Evolutionary conservation across 1,139 yeast genomes (phyloP), one percentile per base, ranked within the genome.

Genomic region (Saccharomycopsis phalli): DNA sequence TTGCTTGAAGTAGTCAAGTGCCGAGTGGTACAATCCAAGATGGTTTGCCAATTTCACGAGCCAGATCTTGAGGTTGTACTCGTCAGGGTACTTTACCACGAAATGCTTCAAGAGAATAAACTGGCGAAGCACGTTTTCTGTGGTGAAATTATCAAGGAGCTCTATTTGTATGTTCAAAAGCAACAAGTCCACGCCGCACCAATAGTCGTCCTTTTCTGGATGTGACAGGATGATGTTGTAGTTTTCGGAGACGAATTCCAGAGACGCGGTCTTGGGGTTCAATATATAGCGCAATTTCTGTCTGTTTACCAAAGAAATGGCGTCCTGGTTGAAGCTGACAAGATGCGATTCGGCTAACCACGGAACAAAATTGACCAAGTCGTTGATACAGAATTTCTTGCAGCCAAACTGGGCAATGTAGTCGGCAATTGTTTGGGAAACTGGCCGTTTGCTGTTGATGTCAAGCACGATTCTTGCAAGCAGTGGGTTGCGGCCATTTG

Each of bases 41-140:
- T 69, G 60, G 13, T 73, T 64, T 55, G 83, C 82, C 3, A 86
- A 56, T 30, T 75, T 69, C 41, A 83, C 66, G 33, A 87, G 62
- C 91, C 94, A 83, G 14, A 82, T 59, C 42, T 77, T 69, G 18
- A 81, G 60, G 52, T 71, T 74, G 52, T 76, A 81, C 54, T 84
- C 87, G 48, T 77, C 72, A 23, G 68, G 66, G 53, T 84, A 93
- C 7, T 59, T 53, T 4, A 54, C 35, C 1, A 68, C 55, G 0
- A 76, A 68, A 10, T 62, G 53, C 50, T 77, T 80, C 6, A 86
- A 60, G 46, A 58, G 65, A 18, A 48, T 51, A 34, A 53, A 31
- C 19, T 39, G 49, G 47, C 17, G 17, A 46, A 40, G 4, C 31
- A 29, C 42, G 20, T n/a, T 39, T 31, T 27, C 44, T 4, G 21